Percentiles rank a stretch among this genome's conserved stretches.
These are phyloP conservation scores for Extremus antarcticus DNA, from an alignment of 495 filamentous ascomycete genomes.

Conservation along the genomic window DNA sequence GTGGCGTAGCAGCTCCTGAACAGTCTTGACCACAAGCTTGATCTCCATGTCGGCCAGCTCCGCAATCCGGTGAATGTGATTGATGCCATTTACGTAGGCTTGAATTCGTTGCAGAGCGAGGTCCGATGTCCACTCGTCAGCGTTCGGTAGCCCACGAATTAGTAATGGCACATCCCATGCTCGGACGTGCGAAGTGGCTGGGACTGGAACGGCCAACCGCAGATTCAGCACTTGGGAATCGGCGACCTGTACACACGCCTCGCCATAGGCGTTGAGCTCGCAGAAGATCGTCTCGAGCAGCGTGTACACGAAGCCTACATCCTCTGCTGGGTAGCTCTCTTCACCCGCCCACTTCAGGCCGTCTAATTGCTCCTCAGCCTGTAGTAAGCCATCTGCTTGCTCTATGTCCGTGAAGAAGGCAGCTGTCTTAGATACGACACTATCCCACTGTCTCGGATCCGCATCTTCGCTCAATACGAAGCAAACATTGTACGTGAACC, in stretches of 20 bases:
- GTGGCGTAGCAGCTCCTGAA: conserved; percentile 84
- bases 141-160: conserved; percentile 64
- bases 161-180: conserved; percentile 85
- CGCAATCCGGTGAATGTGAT: conserved; percentile 74
- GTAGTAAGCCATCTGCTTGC: conserved; percentile 70
- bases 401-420: conserved; percentile 78
- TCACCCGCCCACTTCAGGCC: conserved; percentile 23
- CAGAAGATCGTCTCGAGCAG: conserved; percentile 86
- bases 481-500: conserved; percentile 97
- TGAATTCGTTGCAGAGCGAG: conserved; percentile 67
- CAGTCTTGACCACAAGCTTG: conserved; percentile 68
- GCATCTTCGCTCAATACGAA: conserved; percentile 66
- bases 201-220: conserved; percentile 89
- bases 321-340: neutral
- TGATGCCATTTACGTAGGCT: conserved; percentile 78
- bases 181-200: conserved; percentile 62
- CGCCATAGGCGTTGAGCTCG: conserved; percentile 92
- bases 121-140: conserved; percentile 82
- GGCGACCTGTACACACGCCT: conserved; percentile 92
- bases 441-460: conserved; percentile 51
- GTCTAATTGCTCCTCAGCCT: conserved; percentile 33
- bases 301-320: conserved; percentile 46
- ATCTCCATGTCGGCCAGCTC: conserved; percentile 74
- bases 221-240: conserved; percentile 36
- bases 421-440: conserved; percentile 72